A percentile compares a stretch with the other conserved stretches of the same genome.
Evolutionary conservation across 2,329 filamentous ascomycete species (phyloP).

Genomic region (Xylaria sp.): DNA sequence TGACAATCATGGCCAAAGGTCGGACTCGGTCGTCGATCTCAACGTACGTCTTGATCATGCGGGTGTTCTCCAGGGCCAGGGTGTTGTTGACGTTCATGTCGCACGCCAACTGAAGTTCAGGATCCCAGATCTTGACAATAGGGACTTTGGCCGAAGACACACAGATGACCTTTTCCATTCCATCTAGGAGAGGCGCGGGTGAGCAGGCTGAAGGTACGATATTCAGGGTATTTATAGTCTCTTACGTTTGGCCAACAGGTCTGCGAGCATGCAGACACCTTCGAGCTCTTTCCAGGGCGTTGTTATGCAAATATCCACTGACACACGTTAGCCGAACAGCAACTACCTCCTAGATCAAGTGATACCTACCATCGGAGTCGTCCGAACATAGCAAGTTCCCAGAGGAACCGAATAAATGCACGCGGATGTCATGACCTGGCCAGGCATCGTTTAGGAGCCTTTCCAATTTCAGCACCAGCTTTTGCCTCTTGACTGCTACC

Average conservation of each 20-base stretch:
- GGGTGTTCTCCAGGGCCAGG: constrained; percentile 89
- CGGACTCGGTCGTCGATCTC: constrained; percentile 89
- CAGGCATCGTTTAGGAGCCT: constrained; percentile 86
- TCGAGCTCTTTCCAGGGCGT: constrained; percentile 87
- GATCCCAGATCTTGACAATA: constrained; percentile 99
- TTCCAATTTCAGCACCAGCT: constrained; percentile 85
- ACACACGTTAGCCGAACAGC: constrained; percentile 35
- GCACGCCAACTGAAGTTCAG: constrained; percentile 83
- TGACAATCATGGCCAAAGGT: constrained; percentile 93
- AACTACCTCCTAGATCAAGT: background rate
- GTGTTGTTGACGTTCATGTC: constrained; percentile 99
- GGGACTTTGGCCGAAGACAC: constrained; percentile 94
- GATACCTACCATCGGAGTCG: constrained; percentile 83
- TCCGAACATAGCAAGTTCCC: constrained; percentile 93
- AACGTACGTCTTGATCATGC: constrained; percentile 97
- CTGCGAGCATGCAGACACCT: constrained; percentile 86
- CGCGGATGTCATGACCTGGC: constrained; percentile 86
- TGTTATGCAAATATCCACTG: constrained; percentile 97
- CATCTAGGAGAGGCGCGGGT: constrained; percentile 60
- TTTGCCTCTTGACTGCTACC: constrained; percentile 74
- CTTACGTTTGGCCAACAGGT: constrained; percentile 82
- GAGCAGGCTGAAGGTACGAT: constrained; percentile 32
- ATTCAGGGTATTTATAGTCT: constrained; percentile 23
- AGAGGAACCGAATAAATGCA: constrained; percentile 96
- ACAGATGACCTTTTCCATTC: constrained; percentile 96